These are phyloP conservation scores for Globisporangium orthogonon DNA, from an alignment of 352 stramenopile species.

Conservation along the genomic window DNA sequence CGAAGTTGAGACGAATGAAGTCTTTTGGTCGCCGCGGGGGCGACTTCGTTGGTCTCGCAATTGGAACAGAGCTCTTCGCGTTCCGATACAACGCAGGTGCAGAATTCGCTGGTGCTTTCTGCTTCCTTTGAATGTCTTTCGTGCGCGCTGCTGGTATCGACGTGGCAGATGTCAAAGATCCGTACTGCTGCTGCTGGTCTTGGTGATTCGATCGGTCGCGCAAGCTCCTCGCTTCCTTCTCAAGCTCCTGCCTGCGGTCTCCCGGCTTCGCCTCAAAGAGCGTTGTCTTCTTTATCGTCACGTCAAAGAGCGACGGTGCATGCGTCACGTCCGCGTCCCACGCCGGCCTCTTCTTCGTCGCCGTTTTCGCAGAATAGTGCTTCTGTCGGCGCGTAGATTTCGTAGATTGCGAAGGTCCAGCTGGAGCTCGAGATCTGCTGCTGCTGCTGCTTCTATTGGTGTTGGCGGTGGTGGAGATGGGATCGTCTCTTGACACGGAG, in stretches of 20 bases:
- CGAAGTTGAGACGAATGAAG: slow-evolving; percentile 54
- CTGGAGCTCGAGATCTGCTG: neutral
- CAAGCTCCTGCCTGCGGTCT: slow-evolving; percentile 26
- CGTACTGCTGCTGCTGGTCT: neutral
- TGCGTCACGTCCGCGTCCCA: slow-evolving; percentile 41
- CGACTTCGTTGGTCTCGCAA: neutral
- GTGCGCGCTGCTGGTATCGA: slow-evolving; percentile 9
- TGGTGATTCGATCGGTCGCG: neutral
- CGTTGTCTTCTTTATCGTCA: slow-evolving; percentile 38
- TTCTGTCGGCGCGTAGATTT: neutral
- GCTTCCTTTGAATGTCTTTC: slow-evolving; percentile 6
- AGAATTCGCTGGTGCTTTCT: neutral
- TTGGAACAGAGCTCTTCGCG: slow-evolving; percentile 6
- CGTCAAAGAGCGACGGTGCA: slow-evolving; percentile 33
- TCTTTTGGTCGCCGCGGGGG: slow-evolving; percentile 29
- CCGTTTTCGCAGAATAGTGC: neutral
- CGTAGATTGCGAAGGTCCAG: neutral
- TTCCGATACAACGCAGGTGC: neutral
- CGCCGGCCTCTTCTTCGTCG: slow-evolving; percentile 17
- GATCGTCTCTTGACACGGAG: neutral
- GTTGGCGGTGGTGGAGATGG: neutral
- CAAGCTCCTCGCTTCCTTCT: slow-evolving; percentile 10
- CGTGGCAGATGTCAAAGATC: neutral
- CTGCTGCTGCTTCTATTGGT: neutral
- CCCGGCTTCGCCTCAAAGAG: slow-evolving; percentile 43